phyloP scores from a whole-genome alignment of 495 filamentous ascomycete genomes.

The Trypethelium eluteriae region DNA sequence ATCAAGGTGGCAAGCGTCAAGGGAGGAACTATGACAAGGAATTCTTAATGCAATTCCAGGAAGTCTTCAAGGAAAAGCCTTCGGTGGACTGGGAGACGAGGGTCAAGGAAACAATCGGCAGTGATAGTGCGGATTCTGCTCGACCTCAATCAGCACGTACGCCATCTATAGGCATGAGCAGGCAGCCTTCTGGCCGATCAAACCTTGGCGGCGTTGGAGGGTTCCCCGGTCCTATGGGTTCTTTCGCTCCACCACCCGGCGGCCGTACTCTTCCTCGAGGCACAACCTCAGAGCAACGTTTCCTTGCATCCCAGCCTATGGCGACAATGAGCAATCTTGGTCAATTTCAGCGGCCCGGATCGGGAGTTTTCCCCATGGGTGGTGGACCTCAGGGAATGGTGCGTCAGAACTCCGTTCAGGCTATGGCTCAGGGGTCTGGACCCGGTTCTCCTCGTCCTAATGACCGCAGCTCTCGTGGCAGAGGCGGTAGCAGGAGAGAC shows the following conservation, averaged over 20 bases:
- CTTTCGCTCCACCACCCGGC: conserved; percentile 41
- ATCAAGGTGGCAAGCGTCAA: conserved; percentile 63
- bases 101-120: conserved; percentile 68
- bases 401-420: conserved; percentile 49
- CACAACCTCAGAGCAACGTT: conserved; percentile 60
- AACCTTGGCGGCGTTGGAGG: conserved; percentile 36
- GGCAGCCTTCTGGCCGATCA: conserved; percentile 43
- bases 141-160: conserved; percentile 49
- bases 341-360: conserved; percentile 45
- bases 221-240: conserved; percentile 58
- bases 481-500: conserved; percentile 44
- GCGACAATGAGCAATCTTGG: conserved; percentile 51
- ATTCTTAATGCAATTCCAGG: conserved; percentile 96
- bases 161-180: conserved; percentile 45
- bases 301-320: conserved; percentile 40
- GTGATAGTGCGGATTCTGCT: conserved; percentile 63
- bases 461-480: conserved; percentile 40
- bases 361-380: conserved; percentile 55
- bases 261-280: conserved; percentile 54
- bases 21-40: conserved; percentile 86
- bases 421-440: conserved; percentile 38
- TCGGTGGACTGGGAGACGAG: conserved; percentile 81
- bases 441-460: conserved; percentile 50
- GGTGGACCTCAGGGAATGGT: conserved; percentile 40
- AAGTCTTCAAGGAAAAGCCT: conserved; percentile 89